Percentiles rank a stretch among this genome's conserved stretches.
Conservation (phyloP, 2,329 filamentous ascomycete species). For the Fusarium sp. region DNA sequence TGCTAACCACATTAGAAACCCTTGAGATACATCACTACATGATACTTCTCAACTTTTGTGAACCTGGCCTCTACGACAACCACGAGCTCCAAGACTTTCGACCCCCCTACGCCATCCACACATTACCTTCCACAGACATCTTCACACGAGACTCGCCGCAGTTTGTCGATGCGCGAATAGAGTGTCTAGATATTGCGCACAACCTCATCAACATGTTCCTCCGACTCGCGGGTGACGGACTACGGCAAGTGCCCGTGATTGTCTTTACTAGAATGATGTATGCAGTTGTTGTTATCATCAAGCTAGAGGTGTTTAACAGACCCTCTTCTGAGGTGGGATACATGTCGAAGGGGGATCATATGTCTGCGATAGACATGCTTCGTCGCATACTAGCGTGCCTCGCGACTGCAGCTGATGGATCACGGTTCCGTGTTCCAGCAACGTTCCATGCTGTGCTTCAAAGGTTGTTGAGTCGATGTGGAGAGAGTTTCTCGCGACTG, state of each 20-base stretch:
- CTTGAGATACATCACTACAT: constrained; percentile 25
- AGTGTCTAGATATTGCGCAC: constrained; percentile 7
- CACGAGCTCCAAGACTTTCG: constrained; percentile 22
- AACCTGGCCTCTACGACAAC: constrained; percentile 14
- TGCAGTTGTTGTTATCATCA: constrained; percentile 9
- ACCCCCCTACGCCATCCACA: constrained; percentile 17
- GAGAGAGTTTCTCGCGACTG: neutral
- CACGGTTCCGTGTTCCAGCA: neutral
- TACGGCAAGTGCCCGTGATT: constrained; percentile 15
- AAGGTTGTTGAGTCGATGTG: constrained; percentile 5
- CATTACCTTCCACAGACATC: neutral
- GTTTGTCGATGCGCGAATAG: neutral
- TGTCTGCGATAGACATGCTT: neutral
- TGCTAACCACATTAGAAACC: constrained; percentile 1
- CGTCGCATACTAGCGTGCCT: neutral
- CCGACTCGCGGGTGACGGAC: neutral
- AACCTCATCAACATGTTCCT: constrained; percentile 7
- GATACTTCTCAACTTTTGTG: constrained; percentile 13
- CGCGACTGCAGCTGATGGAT: neutral
- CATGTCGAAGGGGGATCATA: neutral
- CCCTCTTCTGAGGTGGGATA: neutral
- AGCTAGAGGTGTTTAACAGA: constrained; percentile 6
- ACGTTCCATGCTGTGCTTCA: constrained; percentile 4
- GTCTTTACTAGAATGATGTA: constrained; percentile 22
- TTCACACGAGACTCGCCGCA: neutral